Conservation (phyloP, 2,329 filamentous ascomycete species). For the Fusarium beomiforme region DNA sequence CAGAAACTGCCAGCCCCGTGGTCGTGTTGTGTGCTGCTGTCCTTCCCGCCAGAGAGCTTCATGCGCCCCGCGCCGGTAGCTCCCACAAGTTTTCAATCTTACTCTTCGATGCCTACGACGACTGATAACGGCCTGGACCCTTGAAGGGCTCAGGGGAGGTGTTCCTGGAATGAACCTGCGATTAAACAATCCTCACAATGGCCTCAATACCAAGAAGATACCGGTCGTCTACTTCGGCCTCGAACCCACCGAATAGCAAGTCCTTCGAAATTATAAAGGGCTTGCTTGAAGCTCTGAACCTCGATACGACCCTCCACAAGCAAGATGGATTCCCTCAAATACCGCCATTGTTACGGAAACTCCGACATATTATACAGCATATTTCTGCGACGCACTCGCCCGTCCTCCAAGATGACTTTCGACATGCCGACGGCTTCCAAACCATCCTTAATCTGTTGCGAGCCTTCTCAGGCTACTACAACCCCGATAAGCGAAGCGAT, state of each 20-base stretch:
- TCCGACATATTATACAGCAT: constrained; percentile 74
- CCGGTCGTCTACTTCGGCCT: constrained; percentile 72
- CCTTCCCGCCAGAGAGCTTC: constrained; percentile 28
- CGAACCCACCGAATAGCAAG: constrained; percentile 66
- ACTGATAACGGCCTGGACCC: constrained; percentile 49
- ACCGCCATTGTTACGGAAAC: constrained; percentile 60
- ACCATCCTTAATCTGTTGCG: constrained; percentile 75
- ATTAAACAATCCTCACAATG: constrained; percentile 53
- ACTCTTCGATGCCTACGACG: constrained; percentile 49
- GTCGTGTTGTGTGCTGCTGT: constrained; percentile 21
- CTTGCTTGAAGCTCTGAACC: constrained; percentile 60
- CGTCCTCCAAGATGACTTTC: constrained; percentile 80
- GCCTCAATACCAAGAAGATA: constrained; percentile 65
- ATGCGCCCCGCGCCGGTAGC: constrained; percentile 45
- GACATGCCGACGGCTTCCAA: constrained; percentile 82
- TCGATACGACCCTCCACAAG: constrained; percentile 46
- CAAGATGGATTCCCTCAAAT: constrained; percentile 60
- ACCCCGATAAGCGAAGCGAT: constrained; percentile 68
- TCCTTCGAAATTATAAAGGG: constrained; percentile 67
- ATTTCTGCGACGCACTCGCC: constrained; percentile 60
- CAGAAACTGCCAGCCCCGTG: neutral
- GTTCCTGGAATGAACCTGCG: constrained; percentile 42
- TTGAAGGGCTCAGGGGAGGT: constrained; percentile 49
- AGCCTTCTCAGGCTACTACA: constrained; percentile 79
- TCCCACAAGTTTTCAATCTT: constrained; percentile 39